Evolutionary conservation across 2,329 filamentous ascomycete species (phyloP), one percentile per base, ranked within the genome.

Genomic region (Aspergillus tamarii): DNA sequence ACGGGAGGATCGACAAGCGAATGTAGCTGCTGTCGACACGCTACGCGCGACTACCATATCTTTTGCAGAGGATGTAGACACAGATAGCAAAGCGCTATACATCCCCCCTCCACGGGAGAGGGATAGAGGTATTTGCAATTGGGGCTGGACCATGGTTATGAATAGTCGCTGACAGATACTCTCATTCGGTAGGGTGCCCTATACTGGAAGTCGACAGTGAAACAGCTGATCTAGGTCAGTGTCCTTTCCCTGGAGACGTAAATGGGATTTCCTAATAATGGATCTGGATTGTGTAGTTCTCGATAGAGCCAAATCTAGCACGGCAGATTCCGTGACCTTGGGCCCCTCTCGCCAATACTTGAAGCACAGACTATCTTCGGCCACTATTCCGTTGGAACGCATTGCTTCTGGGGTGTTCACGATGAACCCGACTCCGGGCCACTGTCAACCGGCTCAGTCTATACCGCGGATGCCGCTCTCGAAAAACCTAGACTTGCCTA

Each of bases 401-500:
- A 36, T 57, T 21, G 58, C 64, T 43, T 61, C 65, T 4, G 52
- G 54, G 4, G 57, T 64, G 43, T 59, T 66, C 46, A 59, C 60
- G 41, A 57, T 66, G 21, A 64, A 59, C 16, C 53, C 30, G 55
- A 28, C 52, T n/a, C 46, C 64, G 23, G 65, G 62, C 12, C 60
- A 52, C 43, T 50, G 52, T 23, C 66, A 46, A 50, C 30, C 8
- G 60, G 59, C 52, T 60, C 52, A 60, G 64, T n/a, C 19, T 62
- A 65, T 39, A 66, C 41, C 45, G 63, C 53, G 65, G 59, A 63
- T 7, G 43, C 61, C 36, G 64, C 65, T 19, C 64, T 72, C 68
- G 19, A 71, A 71, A 43, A 57, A 69, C 10, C 61, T 70, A 3
- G 66, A 78, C 55, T 72, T 81, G 53, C 80, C 81, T 0, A 71